A percentile compares a stretch with the other conserved stretches of the same genome.
Evolutionary conservation across 73 alveolate genomes (phyloP).

Genomic region (Paramecium biaurelia): DNA sequence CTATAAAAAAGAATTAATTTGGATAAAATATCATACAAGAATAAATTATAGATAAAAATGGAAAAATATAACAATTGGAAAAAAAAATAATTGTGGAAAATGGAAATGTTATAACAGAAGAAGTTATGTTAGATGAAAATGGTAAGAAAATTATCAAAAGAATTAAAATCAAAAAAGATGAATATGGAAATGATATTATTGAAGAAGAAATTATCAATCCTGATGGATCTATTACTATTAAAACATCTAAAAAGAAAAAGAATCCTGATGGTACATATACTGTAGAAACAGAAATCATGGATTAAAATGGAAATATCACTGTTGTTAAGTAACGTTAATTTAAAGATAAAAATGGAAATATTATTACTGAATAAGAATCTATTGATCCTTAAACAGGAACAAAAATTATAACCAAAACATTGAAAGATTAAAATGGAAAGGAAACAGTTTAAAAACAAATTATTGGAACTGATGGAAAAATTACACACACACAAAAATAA

Average conservation of each 20-base stretch:
- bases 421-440: conserved; percentile 39
- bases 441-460: conserved; percentile 7
- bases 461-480: conserved; percentile 9
- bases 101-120: conserved; percentile 36
- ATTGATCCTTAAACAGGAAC: conserved; percentile 58
- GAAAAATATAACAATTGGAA: neutral
- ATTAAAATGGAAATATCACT: conserved; percentile 43
- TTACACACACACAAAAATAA: neutral
- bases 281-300: conserved; percentile 47
- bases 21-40: conserved; percentile 39
- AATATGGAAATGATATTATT: conserved; percentile 48
- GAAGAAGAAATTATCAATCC: conserved; percentile 29
- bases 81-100: neutral
- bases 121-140: conserved; percentile 54
- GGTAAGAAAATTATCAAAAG: conserved; percentile 55
- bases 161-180: conserved; percentile 43
- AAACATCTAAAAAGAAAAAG: neutral
- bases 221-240: conserved; percentile 18
- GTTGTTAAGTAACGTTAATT: conserved; percentile 24
- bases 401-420: conserved; percentile 10
- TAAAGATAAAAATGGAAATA: conserved; percentile 58
- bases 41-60: conserved; percentile 56
- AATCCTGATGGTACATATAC: conserved; percentile 23
- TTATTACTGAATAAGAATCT: conserved; percentile 31
- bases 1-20: conserved; percentile 50